Conservation (phyloP, 176 grass and related monocot species). For the Typha latifolia region DNA sequence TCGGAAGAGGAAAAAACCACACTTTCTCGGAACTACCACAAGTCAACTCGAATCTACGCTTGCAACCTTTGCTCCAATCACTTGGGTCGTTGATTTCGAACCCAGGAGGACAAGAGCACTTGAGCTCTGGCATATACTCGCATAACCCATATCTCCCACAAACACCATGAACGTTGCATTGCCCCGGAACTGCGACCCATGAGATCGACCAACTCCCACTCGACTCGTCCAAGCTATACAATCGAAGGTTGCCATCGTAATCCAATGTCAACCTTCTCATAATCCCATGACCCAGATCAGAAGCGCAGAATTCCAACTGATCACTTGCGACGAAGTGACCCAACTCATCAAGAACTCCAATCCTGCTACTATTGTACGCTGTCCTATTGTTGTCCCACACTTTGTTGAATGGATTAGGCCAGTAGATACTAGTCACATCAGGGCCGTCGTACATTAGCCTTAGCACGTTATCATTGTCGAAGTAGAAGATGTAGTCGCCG, state of each 20-base stretch:
- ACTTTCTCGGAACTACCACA: background rate
- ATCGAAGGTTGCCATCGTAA: constrained; percentile 47
- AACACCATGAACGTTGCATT: constrained; percentile 35
- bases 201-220: constrained; percentile 26
- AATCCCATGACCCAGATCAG: constrained; percentile 25
- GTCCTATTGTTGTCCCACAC: constrained; percentile 2
- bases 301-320: constrained; percentile 22
- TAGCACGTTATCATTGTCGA: constrained; percentile 30
- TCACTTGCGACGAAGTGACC: constrained; percentile 40
- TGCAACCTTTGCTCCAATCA: constrained; percentile 54
- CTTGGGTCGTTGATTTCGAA: constrained; percentile 37
- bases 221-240: constrained; percentile 33
- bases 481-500: constrained; percentile 37
- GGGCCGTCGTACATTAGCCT: constrained; percentile 38
- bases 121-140: constrained; percentile 3
- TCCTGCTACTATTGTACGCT: constrained; percentile 25
- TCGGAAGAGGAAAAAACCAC: constrained; percentile 1
- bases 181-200: constrained; percentile 31
- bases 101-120: constrained; percentile 34
- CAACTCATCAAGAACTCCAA: constrained; percentile 23
- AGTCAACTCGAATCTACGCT: constrained; percentile 16
- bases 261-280: constrained; percentile 61
- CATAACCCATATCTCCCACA: constrained; percentile 50
- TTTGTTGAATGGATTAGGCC: constrained; percentile 19
- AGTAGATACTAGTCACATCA: constrained; percentile 36